Evolutionary conservation across 2,329 filamentous ascomycete genomes (phyloP).

Genomic region (Colletotrichum tropicicola): DNA sequence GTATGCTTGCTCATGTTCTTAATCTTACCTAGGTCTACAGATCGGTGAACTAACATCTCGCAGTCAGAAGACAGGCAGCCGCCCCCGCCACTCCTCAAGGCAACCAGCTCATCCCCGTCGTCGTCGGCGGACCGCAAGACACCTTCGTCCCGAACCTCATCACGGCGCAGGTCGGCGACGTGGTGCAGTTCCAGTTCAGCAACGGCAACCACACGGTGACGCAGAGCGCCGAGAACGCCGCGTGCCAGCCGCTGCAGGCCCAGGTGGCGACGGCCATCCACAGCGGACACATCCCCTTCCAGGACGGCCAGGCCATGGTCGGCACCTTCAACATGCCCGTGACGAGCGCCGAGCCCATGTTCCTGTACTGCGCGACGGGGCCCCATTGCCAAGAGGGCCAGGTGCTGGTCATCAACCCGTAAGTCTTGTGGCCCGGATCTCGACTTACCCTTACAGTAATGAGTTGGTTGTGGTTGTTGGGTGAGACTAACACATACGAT

Average conservation of each 20-base stretch:
- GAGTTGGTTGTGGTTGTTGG: no score
- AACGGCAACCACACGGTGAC: conserved; percentile 54
- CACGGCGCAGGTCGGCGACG: conserved; percentile 44
- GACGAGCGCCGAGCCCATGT: conserved; percentile 53
- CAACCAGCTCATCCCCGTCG: conserved; percentile 39
- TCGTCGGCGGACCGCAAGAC: conserved; percentile 47
- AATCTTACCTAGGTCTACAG: not conserved
- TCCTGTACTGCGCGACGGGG: conserved; percentile 58
- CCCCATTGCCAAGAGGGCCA: conserved; percentile 61
- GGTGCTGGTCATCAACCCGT: conserved; percentile 60
- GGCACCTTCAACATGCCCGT: conserved; percentile 58
- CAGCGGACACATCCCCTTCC: conserved; percentile 51
- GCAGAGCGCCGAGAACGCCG: conserved; percentile 43
- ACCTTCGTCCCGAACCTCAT: conserved; percentile 48
- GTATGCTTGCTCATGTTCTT: not conserved
- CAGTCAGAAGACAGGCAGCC: conserved; percentile 25
- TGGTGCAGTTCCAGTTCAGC: conserved; percentile 53
- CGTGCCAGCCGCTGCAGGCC: conserved; percentile 49
- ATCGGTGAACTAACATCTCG: not conserved
- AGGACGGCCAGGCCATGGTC: conserved; percentile 44
- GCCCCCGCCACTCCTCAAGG: conserved; percentile 22
- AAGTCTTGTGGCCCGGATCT: conserved; percentile 25
- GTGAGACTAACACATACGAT: conserved; percentile 27
- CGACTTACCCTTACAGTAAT: not conserved
- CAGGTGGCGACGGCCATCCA: conserved; percentile 43